Conservation (phyloP, 2,329 filamentous ascomycete genomes). For the Endoconidiophora polonica region DNA sequence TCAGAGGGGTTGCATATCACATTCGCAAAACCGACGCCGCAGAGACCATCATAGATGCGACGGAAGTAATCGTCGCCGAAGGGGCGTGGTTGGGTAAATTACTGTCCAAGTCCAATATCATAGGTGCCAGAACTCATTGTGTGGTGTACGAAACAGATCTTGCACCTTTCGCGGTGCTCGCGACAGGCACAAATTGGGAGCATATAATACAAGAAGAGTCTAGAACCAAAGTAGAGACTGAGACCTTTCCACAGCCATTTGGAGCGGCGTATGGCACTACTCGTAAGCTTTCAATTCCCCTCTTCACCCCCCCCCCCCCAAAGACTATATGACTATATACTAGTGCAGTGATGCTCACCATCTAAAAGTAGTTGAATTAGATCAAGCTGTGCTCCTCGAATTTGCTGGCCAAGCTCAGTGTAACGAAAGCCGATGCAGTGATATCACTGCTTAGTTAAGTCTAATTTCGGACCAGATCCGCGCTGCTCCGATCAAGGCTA, state of each 20-base stretch:
- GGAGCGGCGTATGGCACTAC: conserved; percentile 54
- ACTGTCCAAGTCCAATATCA: conserved; percentile 39
- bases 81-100: conserved; percentile 47
- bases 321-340: too few species aligned
- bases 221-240: conserved; percentile 33
- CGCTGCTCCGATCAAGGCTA: conserved; percentile 50
- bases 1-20: conserved; percentile 45
- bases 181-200: too few species aligned
- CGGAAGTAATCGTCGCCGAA: conserved; percentile 38
- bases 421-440: conserved; percentile 63
- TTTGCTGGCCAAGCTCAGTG: conserved; percentile 59
- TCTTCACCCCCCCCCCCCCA: too few species aligned
- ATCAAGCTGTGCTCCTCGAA: conserved; percentile 52
- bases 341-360: not conserved
- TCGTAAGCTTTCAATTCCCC: too few species aligned
- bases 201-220: too few species aligned
- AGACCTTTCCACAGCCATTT: conserved; percentile 39
- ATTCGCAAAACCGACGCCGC: conserved; percentile 28
- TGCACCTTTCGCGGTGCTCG: conserved; percentile 67
- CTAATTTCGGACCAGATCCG: conserved; percentile 49
- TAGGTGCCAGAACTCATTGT: conserved; percentile 45
- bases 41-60: conserved; percentile 27
- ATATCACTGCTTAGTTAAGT: conserved; percentile 64
- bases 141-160: conserved; percentile 49
- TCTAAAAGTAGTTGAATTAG: conserved; percentile 44